Percentiles rank a stretch among this genome's conserved stretches.
phyloP scores from a whole-genome alignment of 768 basidiomycete species.

The Calocera cornea region DNA sequence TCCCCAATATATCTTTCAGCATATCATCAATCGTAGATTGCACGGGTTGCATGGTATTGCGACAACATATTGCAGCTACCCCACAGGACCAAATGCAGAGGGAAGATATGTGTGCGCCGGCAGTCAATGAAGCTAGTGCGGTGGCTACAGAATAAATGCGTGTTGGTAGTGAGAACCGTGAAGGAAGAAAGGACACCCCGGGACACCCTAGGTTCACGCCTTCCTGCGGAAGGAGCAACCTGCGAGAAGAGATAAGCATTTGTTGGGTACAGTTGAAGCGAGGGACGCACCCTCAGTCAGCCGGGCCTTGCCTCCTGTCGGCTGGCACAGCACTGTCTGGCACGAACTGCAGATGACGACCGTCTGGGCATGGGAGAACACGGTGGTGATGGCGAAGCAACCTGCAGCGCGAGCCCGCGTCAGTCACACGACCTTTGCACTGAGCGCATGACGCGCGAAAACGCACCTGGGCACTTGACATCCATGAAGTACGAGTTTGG shows the following conservation, averaged over 20 bases:
- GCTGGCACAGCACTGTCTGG: conserved; percentile 90
- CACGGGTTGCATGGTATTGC: conserved; percentile 2
- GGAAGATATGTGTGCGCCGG: not conserved
- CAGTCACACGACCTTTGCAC: not conserved
- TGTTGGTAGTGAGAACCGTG: not conserved
- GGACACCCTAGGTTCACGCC: conserved; percentile 26
- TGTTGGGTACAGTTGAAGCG: not conserved
- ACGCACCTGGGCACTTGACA: conserved; percentile 91
- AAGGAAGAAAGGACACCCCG: not conserved
- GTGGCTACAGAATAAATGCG: conserved; percentile 2
- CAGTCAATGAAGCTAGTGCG: not conserved
- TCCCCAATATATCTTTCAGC: not conserved
- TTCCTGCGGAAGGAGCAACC: conserved; percentile 98
- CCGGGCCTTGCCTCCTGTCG: conserved; percentile 94
- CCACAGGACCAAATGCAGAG: conserved; percentile 1
- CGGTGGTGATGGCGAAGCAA: conserved; percentile 89
- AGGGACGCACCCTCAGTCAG: conserved; percentile 79
- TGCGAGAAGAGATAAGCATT: conserved; percentile 22
- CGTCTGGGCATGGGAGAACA: conserved; percentile 98
- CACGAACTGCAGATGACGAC: conserved; percentile 90
- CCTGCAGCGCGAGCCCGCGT: conserved; percentile 33
- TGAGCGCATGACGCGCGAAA: conserved; percentile 9
- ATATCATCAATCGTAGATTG: conserved; percentile 5
- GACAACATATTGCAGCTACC: not conserved
- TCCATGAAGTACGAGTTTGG: conserved; percentile 99